These are phyloP conservation scores for Colletotrichum phormii DNA, from an alignment of 2,329 filamentous ascomycete species.

Conservation along the genomic window DNA sequence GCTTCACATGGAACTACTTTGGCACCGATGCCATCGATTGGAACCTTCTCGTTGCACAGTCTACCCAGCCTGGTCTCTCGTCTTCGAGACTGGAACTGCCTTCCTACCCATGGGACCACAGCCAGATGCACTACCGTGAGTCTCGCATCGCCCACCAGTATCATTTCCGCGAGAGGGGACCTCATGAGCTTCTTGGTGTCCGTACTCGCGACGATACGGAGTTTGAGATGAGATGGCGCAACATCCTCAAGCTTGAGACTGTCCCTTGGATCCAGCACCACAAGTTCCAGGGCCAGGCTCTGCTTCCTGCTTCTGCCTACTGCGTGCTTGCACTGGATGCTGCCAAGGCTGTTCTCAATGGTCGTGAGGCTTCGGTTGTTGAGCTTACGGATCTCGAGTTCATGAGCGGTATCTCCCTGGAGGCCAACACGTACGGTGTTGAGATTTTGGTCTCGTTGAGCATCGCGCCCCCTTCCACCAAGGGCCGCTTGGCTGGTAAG, in stretches of 20 bases:
- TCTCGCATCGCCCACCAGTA: constrained; percentile 44
- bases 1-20: constrained; percentile 47
- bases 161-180: constrained; percentile 44
- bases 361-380: constrained; percentile 41
- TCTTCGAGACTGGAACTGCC: constrained; percentile 45
- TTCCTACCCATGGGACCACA: constrained; percentile 51
- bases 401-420: constrained; percentile 46
- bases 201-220: constrained; percentile 29
- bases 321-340: constrained; percentile 58
- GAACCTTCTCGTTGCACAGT: constrained; percentile 40
- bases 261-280: constrained; percentile 53
- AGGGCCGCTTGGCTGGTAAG: constrained; percentile 25
- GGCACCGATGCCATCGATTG: constrained; percentile 40
- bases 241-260: constrained; percentile 38
- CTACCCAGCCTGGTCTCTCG: constrained; percentile 38
- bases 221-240: constrained; percentile 38
- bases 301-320: constrained; percentile 60
- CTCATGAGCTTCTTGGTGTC: constrained; percentile 49
- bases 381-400: constrained; percentile 49
- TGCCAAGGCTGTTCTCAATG: constrained; percentile 43
- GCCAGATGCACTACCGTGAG: constrained; percentile 49
- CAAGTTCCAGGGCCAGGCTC: constrained; percentile 46
- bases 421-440: constrained; percentile 40
- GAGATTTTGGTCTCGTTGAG: constrained; percentile 40
- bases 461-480: constrained; percentile 34